Evolutionary conservation across 2,329 filamentous ascomycete genomes (phyloP).

Genomic region (Sphaerulina populicola): DNA sequence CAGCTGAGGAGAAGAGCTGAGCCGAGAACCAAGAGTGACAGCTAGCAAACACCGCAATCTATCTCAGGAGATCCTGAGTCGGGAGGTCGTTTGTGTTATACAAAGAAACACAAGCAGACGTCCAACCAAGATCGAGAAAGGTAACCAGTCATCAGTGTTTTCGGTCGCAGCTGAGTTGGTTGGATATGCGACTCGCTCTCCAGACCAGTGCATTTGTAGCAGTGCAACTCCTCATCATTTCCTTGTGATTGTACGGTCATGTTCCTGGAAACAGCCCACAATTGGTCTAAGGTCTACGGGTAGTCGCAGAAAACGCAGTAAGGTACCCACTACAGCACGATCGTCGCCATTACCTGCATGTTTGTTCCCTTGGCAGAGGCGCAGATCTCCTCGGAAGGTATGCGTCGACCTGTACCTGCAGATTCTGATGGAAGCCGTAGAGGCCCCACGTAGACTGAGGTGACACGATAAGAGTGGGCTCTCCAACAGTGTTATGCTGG

Average conservation of each 20-base stretch:
- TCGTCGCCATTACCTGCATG: not conserved
- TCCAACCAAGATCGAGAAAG: conserved; percentile 11
- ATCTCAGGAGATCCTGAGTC: conserved; percentile 4
- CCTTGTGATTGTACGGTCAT: conserved; percentile 8
- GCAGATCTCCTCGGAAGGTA: not conserved
- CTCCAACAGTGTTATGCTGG: not conserved
- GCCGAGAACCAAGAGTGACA: conserved; percentile 1
- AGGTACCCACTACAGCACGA: not conserved
- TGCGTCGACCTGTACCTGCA: not conserved
- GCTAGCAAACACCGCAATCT: conserved; percentile 18
- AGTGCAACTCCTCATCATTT: conserved; percentile 9
- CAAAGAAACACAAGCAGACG: conserved; percentile 9
- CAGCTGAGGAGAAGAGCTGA: not conserved
- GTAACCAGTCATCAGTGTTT: conserved; percentile 9
- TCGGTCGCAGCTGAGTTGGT: conserved; percentile 5
- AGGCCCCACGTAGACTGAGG: not conserved
- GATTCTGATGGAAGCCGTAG: conserved; percentile 3
- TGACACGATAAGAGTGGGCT: not conserved
- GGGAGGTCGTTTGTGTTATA: conserved; percentile 17
- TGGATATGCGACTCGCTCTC: conserved; percentile 7
- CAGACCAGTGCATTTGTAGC: conserved; percentile 12
- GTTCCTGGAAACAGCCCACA: conserved; percentile 4
- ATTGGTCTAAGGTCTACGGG: conserved; percentile 1
- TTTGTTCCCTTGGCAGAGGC: not conserved
- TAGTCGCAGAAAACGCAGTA: not conserved